Conservation (phyloP, 2,329 filamentous ascomycete species). For the Neofusicoccum ribis region DNA sequence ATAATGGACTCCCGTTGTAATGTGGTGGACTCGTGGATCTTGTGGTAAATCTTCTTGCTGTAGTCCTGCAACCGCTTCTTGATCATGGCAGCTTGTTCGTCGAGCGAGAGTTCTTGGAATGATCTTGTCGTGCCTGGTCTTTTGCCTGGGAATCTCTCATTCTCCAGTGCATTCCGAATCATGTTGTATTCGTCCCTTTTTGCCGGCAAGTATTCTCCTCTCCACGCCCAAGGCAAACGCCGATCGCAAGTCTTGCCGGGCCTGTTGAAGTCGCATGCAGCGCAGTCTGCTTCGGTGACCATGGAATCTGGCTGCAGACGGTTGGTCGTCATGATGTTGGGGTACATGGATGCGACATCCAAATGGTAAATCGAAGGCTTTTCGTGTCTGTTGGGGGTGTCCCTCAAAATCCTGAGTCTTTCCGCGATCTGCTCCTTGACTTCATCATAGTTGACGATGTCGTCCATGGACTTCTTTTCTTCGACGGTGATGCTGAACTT, state of each 20-base stretch:
- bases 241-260: conserved; percentile 97
- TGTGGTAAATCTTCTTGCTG: conserved; percentile 99
- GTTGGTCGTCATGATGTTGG: conserved; percentile 99
- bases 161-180: conserved; percentile 88
- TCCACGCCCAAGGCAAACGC: conserved; percentile 93
- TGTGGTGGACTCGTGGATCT: conserved; percentile 92
- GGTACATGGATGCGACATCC: conserved; percentile 99
- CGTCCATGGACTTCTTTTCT: conserved; percentile 54
- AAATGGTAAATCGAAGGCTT: conserved; percentile 93
- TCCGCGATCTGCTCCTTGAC: conserved; percentile 79
- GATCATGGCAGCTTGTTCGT: conserved; percentile 78
- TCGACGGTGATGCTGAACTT: conserved; percentile 69
- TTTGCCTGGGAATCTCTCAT: conserved; percentile 86
- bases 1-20: conserved; percentile 96
- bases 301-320: conserved; percentile 97
- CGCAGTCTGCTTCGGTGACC: conserved; percentile 94
- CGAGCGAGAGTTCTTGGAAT: conserved; percentile 77
- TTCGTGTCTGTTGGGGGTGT: conserved; percentile 81
- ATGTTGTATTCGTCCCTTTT: conserved; percentile 99
- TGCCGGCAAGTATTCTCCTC: conserved; percentile 93
- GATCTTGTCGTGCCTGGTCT: conserved; percentile 66
- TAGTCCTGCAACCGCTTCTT: conserved; percentile 89
- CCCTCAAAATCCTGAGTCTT: conserved; percentile 69
- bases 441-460: conserved; percentile 53
- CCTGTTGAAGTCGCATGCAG: conserved; percentile 96